Evolutionary conservation across 768 basidiomycete genomes (phyloP), one percentile per base, ranked within the genome.

Genomic region (Fistulinella prunicolor): DNA sequence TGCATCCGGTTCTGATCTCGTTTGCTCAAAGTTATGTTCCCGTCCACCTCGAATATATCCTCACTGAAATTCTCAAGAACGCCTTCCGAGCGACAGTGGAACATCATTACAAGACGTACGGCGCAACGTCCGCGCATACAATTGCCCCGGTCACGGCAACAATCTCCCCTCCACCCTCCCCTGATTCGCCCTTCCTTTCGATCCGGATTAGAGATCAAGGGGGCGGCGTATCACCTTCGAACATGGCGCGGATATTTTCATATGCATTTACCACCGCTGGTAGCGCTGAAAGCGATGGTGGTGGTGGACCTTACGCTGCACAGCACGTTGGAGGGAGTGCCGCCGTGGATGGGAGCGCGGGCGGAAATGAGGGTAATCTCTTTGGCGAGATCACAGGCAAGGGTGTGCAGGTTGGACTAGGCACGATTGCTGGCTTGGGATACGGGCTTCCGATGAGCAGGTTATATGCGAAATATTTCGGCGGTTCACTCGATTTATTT

Each of bases 221-320:
- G 4, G 92, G 92, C 9, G 92, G 92, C 8, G 83, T 94, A 26
- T 76, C 83, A 0, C 83, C 83, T 3, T 70, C 76, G 9, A 80
- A 93, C 63, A 80, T 93, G 76, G 71, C 77, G 17, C 79, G 81
- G 38, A 87, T 94, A 47, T 94, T 94, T 67, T 91, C 90, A 16
- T 94, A 94, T 64, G 89, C 89, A 6, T 94, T 93, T 64, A 93
- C 91, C 5, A 93, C 92, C 5, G 90, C 89, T 3, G 85, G 82
- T 6, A 70, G 76, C 36, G 55, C 62, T 6, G 73, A 71, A 19
- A 71, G 74, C 37, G 61, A 65, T 10, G 4, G 30, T 9, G 79
- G 70, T 9, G 85, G 81, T 26, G 88, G 87, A 0, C 88, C 89
- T 1, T 89, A 89, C 54, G 86, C 85, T 36, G 85, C 86, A 36